Percentiles rank a stretch among this genome's conserved stretches.
phyloP scores from a whole-genome alignment of 495 filamentous ascomycete genomes.

The Neurospora sp. region DNA sequence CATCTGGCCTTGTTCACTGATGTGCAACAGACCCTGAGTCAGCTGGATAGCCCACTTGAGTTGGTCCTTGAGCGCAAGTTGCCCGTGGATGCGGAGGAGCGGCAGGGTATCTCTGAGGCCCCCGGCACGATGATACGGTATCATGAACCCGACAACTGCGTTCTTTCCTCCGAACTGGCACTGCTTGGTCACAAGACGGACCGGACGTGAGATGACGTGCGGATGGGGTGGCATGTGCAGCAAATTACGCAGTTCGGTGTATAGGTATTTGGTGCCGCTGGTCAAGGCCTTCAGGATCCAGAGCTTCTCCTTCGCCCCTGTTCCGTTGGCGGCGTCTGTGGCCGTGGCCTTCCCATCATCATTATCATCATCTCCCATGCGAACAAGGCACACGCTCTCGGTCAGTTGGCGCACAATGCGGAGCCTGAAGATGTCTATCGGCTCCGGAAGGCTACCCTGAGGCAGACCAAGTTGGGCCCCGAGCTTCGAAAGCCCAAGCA shows the following conservation, averaged over 20 bases:
- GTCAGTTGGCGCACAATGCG: slow-evolving; percentile 32
- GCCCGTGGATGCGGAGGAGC: slow-evolving; percentile 28
- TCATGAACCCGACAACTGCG: slow-evolving; percentile 36
- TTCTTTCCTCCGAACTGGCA: slow-evolving; percentile 36
- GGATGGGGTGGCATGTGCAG: slow-evolving; percentile 31
- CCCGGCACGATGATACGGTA: slow-evolving; percentile 31
- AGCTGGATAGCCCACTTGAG: slow-evolving; percentile 37
- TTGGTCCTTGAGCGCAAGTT: slow-evolving; percentile 24
- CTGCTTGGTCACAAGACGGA: slow-evolving; percentile 35
- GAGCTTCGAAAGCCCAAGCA: slow-evolving; percentile 23
- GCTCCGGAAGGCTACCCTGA: slow-evolving; percentile 20
- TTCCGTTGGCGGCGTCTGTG: not conserved
- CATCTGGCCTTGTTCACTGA: slow-evolving; percentile 23
- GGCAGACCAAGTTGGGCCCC: slow-evolving; percentile 17
- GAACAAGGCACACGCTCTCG: slow-evolving; percentile 37
- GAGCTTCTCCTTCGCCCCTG: slow-evolving; percentile 10
- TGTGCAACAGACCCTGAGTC: slow-evolving; percentile 29
- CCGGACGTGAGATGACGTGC: slow-evolving; percentile 31
- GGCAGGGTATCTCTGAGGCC: slow-evolving; percentile 35
- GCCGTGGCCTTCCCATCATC: not conserved
- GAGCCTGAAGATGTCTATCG: slow-evolving; percentile 30
- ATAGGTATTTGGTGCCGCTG: slow-evolving; percentile 38
- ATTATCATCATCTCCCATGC: slow-evolving; percentile 10
- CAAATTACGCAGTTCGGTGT: slow-evolving; percentile 36
- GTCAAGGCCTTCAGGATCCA: slow-evolving; percentile 42